Base-by-base conservation (phyloP, 805 yeast genomes). In the Wickerhamomyces mucosus region DNA sequence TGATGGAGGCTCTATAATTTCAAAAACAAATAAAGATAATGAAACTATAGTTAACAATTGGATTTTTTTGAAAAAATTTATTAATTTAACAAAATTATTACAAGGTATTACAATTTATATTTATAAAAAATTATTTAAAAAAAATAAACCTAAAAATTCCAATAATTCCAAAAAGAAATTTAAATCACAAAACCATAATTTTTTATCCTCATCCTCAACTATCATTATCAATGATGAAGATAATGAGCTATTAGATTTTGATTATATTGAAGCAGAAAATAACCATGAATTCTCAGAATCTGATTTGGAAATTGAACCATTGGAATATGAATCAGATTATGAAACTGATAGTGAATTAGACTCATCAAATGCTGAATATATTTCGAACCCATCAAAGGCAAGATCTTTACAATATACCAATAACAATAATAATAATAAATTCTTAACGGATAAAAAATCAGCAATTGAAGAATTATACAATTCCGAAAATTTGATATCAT, bases 211-310 rank as follows among this genome's bases (percentile, higher is more conserved):
- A n/a, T n/a, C n/a, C n/a, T n/a, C n/a, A n/a, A n/a, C 23, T 15
- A 11, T 8, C 21, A 21, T 15, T 31, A 4, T 26, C 31, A 8
- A 18, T 32, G 14, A 18, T 31, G n/a, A 6, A 21, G 24, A 32
- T 20, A 29, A 26, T 23, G 35, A 27, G 4, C 31, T 31, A 12
- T 8, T 55, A 66, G 13, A 33, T 16, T 38, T 34, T 15, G 26
- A 19, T n/a, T 71, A 65, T 15, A 71, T 66, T 34, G 47, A 39
- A 18, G 54, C 60, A 3, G 53, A 41, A 17, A 65, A 61, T 26
- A 54, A 48, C 28, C 20, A 40, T 34, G 36, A 45, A 46, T 41
- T 51, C 49, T 40, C 51, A 13, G 50, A 43, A 15, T 36, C 42
- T 5, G 43, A 38, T 13, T 31, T 35, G 6, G 53, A 46, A 14